These are phyloP conservation scores for Corylus americana DNA, from an alignment of 306 rosid genomes.

Conservation along the genomic window DNA sequence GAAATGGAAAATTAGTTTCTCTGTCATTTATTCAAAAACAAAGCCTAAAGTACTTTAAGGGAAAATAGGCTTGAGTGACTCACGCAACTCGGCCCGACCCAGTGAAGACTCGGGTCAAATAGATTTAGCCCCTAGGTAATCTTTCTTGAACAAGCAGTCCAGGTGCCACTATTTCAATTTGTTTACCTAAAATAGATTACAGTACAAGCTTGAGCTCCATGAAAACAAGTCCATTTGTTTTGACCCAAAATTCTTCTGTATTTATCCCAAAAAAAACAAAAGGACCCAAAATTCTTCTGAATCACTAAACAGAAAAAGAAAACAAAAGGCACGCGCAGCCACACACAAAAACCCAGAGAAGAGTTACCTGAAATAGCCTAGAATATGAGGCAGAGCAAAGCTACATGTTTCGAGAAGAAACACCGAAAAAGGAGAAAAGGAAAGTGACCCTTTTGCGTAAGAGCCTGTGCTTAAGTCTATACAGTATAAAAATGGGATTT, in stretches of 20 bases:
- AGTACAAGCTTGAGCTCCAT: too few species aligned
- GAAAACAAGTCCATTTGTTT: background rate
- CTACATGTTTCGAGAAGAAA: background rate
- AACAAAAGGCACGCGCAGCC: background rate
- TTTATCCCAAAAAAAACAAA: too few species aligned
- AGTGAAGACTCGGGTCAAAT: background rate
- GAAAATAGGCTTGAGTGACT: background rate
- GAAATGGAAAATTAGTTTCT: slow-evolving; percentile 3
- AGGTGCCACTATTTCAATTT: too few species aligned
- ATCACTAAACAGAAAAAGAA: background rate
- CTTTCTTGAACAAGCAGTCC: background rate
- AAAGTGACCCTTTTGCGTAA: background rate
- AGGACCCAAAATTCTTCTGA: background rate
- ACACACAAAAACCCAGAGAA: background rate
- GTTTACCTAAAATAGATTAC: too few species aligned
- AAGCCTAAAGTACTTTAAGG: background rate
- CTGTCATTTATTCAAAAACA: background rate
- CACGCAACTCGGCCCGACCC: background rate
- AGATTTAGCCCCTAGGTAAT: background rate
- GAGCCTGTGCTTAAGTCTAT: background rate
- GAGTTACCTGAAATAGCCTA: background rate
- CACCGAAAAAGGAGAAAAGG: background rate
- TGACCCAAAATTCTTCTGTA: background rate
- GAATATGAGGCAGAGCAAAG: background rate
- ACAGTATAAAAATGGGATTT: background rate